Evolutionary conservation across 176 grass and related monocot species (phyloP).

Genomic region (Echinochloa phyllopogon): DNA sequence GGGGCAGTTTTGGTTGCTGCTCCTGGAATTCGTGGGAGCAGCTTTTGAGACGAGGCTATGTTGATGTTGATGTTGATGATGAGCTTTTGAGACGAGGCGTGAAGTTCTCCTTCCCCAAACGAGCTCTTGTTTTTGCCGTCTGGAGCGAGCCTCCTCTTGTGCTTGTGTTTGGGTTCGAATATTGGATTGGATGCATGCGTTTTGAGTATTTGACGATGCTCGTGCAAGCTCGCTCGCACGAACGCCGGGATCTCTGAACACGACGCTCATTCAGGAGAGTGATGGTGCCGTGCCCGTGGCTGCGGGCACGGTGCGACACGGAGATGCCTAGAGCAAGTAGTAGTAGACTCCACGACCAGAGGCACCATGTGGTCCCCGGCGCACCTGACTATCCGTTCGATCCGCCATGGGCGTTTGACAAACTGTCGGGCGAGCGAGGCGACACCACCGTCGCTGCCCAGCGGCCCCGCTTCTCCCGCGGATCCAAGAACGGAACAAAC

Average conservation of each 20-base stretch:
- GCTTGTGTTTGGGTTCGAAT: not conserved
- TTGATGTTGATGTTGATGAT: too few relatives aligned
- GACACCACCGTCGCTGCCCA: not conserved
- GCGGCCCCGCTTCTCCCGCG: not conserved
- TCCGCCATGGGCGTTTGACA: constrained; percentile 39
- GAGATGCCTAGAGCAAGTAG: not conserved
- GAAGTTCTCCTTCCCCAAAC: not conserved
- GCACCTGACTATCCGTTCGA: constrained; percentile 28
- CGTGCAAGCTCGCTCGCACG: not conserved
- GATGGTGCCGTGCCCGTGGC: not conserved
- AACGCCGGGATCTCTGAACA: not conserved
- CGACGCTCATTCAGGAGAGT: not conserved
- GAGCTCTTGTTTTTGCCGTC: not conserved
- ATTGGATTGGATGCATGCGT: not conserved
- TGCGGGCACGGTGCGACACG: not conserved
- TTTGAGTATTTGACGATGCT: not conserved
- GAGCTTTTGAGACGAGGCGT: constrained; percentile 50
- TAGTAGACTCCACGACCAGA: not conserved
- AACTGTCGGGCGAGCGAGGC: constrained; percentile 38
- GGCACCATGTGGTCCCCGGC: constrained; percentile 25
- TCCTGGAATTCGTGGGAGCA: constrained; percentile 62
- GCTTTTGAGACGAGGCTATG: constrained; percentile 53
- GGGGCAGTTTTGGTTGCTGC: constrained; percentile 41
- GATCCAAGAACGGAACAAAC: constrained; percentile 5
- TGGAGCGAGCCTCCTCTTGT: not conserved